These are phyloP conservation scores for Xylaria cubensis DNA, from an alignment of 495 filamentous ascomycete genomes.

Conservation along the genomic window DNA sequence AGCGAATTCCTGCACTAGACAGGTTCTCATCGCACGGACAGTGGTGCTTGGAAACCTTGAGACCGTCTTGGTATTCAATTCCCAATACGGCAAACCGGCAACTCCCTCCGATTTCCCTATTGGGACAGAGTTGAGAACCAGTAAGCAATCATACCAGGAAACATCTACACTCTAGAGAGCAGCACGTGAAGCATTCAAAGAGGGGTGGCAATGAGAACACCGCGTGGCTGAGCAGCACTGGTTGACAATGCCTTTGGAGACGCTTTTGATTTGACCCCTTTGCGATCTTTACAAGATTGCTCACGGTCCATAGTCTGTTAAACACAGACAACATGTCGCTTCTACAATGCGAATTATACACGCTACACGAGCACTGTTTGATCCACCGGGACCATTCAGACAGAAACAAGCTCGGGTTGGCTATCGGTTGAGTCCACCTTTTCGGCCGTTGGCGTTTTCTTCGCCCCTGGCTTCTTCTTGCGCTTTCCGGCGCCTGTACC, in stretches of 20 bases:
- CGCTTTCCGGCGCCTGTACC: slow-evolving; percentile 41
- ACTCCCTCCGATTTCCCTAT: slow-evolving; percentile 24
- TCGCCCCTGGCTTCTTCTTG: slow-evolving; percentile 51
- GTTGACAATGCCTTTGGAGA: not conserved
- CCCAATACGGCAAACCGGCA: slow-evolving; percentile 10
- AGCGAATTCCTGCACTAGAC: not conserved
- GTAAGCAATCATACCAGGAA: not conserved
- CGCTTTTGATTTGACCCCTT: slow-evolving; percentile 5
- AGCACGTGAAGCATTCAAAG: slow-evolving; percentile 11
- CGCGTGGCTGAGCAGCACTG: slow-evolving; percentile 6
- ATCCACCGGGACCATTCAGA: not conserved
- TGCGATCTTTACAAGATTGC: not conserved
- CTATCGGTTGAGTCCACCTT: not conserved
- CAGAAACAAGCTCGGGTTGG: not conserved
- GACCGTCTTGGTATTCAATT: slow-evolving; percentile 4
- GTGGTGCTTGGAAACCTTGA: not conserved
- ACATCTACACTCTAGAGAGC: not conserved
- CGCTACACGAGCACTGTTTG: not conserved
- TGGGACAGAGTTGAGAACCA: not conserved
- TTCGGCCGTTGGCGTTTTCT: slow-evolving; percentile 28
- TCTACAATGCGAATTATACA: slow-evolving; percentile 5
- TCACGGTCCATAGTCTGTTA: not conserved
- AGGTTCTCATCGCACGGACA: not conserved
- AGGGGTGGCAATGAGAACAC: not conserved
- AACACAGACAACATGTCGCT: not conserved